Conservation (phyloP, 176 grass and related monocot genomes). For the Panicum miliaceum region DNA sequence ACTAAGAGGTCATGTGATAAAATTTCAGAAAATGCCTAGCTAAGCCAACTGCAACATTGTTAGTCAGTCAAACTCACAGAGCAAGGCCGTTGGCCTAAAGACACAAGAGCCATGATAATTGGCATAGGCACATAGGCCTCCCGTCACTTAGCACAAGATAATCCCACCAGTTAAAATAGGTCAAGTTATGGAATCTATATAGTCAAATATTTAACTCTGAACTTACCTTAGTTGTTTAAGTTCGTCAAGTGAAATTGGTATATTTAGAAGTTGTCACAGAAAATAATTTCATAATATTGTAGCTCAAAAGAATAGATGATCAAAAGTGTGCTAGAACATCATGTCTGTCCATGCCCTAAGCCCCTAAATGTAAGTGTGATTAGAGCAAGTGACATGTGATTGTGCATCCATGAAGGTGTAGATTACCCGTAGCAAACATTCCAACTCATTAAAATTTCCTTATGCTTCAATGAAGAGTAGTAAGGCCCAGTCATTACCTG, state of each 20-base stretch:
- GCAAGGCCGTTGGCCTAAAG: conserved; percentile 6
- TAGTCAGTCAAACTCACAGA: conserved; percentile 20
- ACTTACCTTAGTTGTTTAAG: background rate
- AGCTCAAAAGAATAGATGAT: conserved; percentile 13
- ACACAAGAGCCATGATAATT: background rate
- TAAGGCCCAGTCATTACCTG: conserved; percentile 58
- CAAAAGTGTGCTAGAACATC: background rate
- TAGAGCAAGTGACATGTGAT: conserved; percentile 19
- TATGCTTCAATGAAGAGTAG: conserved; percentile 27
- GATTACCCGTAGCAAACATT: conserved; percentile 17
- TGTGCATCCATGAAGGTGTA: background rate
- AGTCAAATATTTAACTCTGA: conserved; percentile 5
- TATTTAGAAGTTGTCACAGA: background rate
- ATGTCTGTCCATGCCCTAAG: background rate
- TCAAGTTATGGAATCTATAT: background rate
- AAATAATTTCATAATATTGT: background rate
- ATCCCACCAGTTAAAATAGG: conserved; percentile 20
- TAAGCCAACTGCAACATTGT: background rate
- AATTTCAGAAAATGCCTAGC: conserved; percentile 13
- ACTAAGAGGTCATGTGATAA: background rate
- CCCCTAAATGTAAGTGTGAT: background rate
- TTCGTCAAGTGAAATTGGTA: background rate
- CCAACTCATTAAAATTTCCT: conserved; percentile 10
- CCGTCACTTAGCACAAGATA: conserved; percentile 29
- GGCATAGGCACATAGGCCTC: background rate